Evolutionary conservation across 108 stramenopile species (phyloP), one percentile per base, ranked within the genome.

Genomic region (Nitzschia sp.): DNA sequence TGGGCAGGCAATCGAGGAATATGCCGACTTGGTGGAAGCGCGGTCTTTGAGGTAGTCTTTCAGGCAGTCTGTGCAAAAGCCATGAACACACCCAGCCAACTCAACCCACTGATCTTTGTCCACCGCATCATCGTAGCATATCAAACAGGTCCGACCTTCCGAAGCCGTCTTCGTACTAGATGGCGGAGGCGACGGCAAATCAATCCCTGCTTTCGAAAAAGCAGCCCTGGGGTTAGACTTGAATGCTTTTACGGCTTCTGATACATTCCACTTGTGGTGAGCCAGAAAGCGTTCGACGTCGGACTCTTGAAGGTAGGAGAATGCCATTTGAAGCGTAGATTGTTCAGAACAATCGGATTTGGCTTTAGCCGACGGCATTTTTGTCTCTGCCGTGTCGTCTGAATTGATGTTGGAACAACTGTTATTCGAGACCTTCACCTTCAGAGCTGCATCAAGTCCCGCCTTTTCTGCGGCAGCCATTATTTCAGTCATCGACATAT

Each of bases 61-160:
- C 8, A 85, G 75, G 56, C 84, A 85, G 48, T 75, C 75, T 2
- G 35, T 36, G 54, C 84, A 85, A 54, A 85, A 85, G 3, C 57
- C 69, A 46, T 85, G 84, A 8, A 45, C 36, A 30, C 84, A 85
- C 4, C 60, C 60, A 30, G 11, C 17, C 24, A 85, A 55, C 24
- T 53, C 5, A 26, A 59, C 48, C 77, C 77, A 85, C 4, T 79
- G 42, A 1, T 47, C 54, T 60, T 64, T 13, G 24, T 55, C 59
- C 13, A 65, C 42, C 11, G 61, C 54, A 36, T 78, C 77, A 34
- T 85, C 80, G 35, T 56, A 82, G 38, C 84, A 85, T 49, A 85
- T 85, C 6, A 67, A 23, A 51, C 84, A 85, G 42, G 42, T 56
- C 15, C 54, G 13, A 18, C 32, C 53, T 49, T 34, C 36, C 31